A percentile compares a stretch with the other conserved stretches of the same genome.
Evolutionary conservation across 1,139 yeast species (phyloP).

Genomic region (Candida sp.): DNA sequence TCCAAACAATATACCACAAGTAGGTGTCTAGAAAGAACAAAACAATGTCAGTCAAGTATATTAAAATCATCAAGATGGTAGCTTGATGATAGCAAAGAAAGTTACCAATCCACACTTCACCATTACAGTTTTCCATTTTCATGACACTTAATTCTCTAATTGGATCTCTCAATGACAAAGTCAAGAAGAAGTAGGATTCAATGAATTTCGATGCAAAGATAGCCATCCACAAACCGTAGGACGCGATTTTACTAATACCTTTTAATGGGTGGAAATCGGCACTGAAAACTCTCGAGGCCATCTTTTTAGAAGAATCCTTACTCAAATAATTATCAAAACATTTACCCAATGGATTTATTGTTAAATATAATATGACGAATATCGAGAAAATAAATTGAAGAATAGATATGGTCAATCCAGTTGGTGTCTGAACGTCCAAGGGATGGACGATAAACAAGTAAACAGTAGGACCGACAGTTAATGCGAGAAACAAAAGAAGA

Average conservation of each 20-base stretch:
- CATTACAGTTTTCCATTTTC: constrained; percentile 36
- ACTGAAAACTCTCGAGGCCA: constrained; percentile 35
- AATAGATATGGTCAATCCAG: constrained; percentile 35
- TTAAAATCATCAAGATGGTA: constrained; percentile 30
- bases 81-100: constrained; percentile 40
- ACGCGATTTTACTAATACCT: constrained; percentile 38
- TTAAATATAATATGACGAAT: constrained; percentile 37
- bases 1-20: constrained; percentile 55
- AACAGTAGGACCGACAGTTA: constrained; percentile 38
- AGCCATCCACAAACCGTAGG: constrained; percentile 45
- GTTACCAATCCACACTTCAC: constrained; percentile 42
- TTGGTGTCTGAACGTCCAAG: constrained; percentile 18
- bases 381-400: constrained; percentile 45
- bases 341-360: constrained; percentile 44
- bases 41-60: constrained; percentile 40
- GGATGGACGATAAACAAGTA: constrained; percentile 31
- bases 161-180: constrained; percentile 47
- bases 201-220: constrained; percentile 44
- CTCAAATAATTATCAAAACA: constrained; percentile 25
- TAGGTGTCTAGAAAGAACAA: constrained; percentile 53
- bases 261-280: constrained; percentile 30
- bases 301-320: constrained; percentile 18
- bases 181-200: constrained; percentile 51
- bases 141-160: constrained; percentile 44
- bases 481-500: constrained; percentile 22